Evolutionary conservation across 805 yeast species (phyloP), one percentile per base, ranked within the genome.

Genomic region (Pichia nanzhaoensis): DNA sequence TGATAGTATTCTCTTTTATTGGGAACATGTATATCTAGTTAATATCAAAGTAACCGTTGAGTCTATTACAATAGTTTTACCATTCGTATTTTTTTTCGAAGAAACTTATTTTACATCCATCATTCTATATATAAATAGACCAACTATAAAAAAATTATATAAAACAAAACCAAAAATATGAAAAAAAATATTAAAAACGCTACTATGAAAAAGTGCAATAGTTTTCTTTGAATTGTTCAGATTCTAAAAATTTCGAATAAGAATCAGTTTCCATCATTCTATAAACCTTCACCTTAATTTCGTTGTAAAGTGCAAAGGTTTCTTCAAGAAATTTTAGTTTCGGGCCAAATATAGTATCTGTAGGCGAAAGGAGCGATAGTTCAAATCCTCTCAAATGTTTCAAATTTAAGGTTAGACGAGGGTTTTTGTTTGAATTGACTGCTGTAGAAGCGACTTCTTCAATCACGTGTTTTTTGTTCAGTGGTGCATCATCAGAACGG

Each of bases 181-280:
- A 12, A 37, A 24, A 36, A 22, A 13, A 21, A 12, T n/a, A 36
- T n/a, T 14, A 9, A 12, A 10, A 10, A 10, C 14, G 12, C 4
- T 10, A 17, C 28, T 30, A 20, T 27, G 19, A 41, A 10, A 33
- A 24, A 7, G 34, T 33, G 19, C 21, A 47, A 5, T 55, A 51
- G 8, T 69, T 64, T 31, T 66, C 69, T 38, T 53, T 59, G 44
- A 64, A 66, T 4, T 65, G 50, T 5, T 65, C 66, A 0, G 80
- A 73, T 9, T 56, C 59, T 32, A 81, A 47, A 52, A 86, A 85
- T 58, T 84, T 85, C 3, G 84, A 84, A 34, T 82, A 69, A 7
- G 93, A 83, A 63, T 86, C 95, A 31, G 61, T 70, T 52, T 82
- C 84, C 83, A 86, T 78, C 61, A 86, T 62, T 35, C 68, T 64